phyloP scores from a whole-genome alignment of 2,329 filamentous ascomycete genomes.

The Fonsecaea monophora region DNA sequence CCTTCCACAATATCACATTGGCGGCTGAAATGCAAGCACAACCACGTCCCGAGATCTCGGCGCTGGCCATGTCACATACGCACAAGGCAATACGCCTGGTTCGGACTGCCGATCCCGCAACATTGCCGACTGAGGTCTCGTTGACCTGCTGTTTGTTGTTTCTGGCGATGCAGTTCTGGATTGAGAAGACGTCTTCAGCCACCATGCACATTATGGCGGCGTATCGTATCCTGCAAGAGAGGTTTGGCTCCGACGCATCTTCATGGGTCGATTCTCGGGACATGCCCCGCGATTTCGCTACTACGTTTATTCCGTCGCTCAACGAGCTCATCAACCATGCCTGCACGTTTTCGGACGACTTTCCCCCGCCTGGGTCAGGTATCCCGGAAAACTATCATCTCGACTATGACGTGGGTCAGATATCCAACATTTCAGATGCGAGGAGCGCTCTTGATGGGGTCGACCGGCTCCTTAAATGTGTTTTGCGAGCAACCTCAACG shows the following conservation, averaged over 20 bases:
- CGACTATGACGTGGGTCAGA: constrained; percentile 9
- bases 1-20: constrained; percentile 14
- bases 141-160: constrained; percentile 28
- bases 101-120: constrained; percentile 14
- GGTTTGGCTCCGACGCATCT: neutral
- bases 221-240: constrained; percentile 22
- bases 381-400: constrained; percentile 15
- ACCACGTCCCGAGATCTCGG: constrained; percentile 8
- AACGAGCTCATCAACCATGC: constrained; percentile 23
- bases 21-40: neutral
- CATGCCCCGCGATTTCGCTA: neutral
- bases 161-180: constrained; percentile 23
- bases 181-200: constrained; percentile 20
- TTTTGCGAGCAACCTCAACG: constrained; percentile 14
- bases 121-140: constrained; percentile 15
- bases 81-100: constrained; percentile 23
- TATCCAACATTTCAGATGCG: constrained; percentile 9
- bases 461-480: constrained; percentile 13
- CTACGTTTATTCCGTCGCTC: constrained; percentile 11
- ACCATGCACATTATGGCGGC: constrained; percentile 21
- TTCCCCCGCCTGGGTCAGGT: constrained; percentile 12
- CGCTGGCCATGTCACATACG: constrained; percentile 16
- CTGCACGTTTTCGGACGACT: constrained; percentile 23
- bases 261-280: neutral
- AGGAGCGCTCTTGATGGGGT: constrained; percentile 11